A percentile compares a stretch with the other conserved stretches of the same genome.
Conservation (phyloP, 2,329 filamentous ascomycete genomes). For the Colletotrichum lini region DNA sequence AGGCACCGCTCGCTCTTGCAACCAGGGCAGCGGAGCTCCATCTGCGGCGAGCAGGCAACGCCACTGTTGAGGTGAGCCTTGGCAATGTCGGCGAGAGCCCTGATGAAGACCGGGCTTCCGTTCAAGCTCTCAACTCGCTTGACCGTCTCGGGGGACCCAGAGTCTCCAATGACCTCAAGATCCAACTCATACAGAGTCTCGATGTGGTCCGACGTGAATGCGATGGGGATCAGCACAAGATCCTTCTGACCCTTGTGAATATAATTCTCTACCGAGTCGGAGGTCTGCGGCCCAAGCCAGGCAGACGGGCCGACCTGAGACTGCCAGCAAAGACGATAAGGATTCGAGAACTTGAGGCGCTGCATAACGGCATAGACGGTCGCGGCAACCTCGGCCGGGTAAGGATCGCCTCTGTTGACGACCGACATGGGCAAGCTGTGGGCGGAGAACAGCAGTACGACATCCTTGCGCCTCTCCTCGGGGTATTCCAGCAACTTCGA, state of each 20-base stretch:
- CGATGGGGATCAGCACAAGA: slow-evolving; percentile 91
- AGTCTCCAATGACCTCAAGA: slow-evolving; percentile 93
- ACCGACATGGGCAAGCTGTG: slow-evolving; percentile 98
- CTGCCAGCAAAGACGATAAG: slow-evolving; percentile 96
- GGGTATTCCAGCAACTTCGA: slow-evolving; percentile 88
- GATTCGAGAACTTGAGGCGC: slow-evolving; percentile 87
- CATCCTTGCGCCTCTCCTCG: slow-evolving; percentile 81
- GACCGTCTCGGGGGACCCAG: slow-evolving; percentile 81
- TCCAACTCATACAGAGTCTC: slow-evolving; percentile 97
- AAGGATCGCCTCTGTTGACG: slow-evolving; percentile 95
- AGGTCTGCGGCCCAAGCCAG: slow-evolving; percentile 96
- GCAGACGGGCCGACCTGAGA: slow-evolving; percentile 96
- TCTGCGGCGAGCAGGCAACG: slow-evolving; percentile 80
- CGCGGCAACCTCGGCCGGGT: slow-evolving; percentile 94
- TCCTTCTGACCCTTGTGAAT: slow-evolving; percentile 93
- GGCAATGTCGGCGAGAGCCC: slow-evolving; percentile 89
- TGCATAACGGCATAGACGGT: slow-evolving; percentile 99
- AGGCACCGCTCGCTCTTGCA: slow-evolving; percentile 91
- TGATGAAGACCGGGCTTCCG: slow-evolving; percentile 90
- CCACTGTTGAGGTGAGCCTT: slow-evolving; percentile 82
- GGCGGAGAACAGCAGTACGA: slow-evolving; percentile 92
- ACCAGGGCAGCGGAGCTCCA: slow-evolving; percentile 92
- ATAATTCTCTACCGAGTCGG: slow-evolving; percentile 88
- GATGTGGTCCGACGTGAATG: slow-evolving; percentile 99
- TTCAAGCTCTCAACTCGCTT: slow-evolving; percentile 95